These are phyloP conservation scores for Neospora caninum DNA, from an alignment of 169 alveolate species.

Conservation along the genomic window DNA sequence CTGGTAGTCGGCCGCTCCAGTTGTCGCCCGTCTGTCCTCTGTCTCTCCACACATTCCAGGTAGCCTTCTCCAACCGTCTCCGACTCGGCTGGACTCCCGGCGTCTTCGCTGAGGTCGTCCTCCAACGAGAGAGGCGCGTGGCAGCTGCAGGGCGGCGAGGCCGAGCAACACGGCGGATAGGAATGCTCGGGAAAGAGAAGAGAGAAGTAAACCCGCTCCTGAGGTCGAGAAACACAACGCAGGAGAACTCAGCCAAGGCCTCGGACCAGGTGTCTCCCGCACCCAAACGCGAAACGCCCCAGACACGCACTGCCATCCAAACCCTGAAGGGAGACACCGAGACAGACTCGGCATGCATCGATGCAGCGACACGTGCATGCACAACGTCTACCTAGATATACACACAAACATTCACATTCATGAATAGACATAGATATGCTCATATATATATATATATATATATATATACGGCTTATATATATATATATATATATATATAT, in stretches of 20 bases:
- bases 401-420: too few species aligned
- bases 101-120: background rate
- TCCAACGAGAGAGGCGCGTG: background rate
- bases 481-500: too few species aligned
- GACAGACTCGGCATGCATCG: too few species aligned
- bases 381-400: too few species aligned
- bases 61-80: background rate
- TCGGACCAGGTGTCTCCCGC: too few species aligned
- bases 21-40: background rate
- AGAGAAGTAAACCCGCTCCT: slow-evolving; percentile 55
- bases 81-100: background rate
- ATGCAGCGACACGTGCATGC: too few species aligned
- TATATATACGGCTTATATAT: too few species aligned
- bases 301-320: too few species aligned
- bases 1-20: background rate
- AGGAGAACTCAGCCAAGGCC: background rate
- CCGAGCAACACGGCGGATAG: slow-evolving; percentile 28
- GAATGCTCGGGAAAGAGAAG: slow-evolving; percentile 26
- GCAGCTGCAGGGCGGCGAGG: background rate
- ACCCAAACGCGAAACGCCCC: too few species aligned
- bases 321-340: too few species aligned
- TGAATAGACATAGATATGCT: background rate
- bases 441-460: too few species aligned
- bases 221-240: background rate
- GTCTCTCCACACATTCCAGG: background rate